These are phyloP conservation scores for Leishmania braziliensis DNA, from an alignment of 208 protist genomes.

Conservation along the genomic window DNA sequence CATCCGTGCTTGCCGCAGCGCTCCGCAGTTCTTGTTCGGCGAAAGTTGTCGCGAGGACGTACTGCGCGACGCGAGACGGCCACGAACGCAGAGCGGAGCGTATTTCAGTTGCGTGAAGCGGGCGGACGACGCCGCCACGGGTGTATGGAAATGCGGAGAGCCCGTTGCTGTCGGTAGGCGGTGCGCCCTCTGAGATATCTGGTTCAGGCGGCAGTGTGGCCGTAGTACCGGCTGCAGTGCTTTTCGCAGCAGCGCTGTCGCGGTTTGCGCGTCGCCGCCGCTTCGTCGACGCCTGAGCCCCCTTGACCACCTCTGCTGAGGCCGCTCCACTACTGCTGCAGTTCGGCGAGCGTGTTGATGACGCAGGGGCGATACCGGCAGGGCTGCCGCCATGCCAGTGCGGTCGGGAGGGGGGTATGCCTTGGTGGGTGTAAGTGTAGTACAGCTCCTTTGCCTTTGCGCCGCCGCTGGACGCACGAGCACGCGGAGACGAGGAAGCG, in stretches of 20 bases:
- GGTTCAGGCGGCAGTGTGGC: not conserved
- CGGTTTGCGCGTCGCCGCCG: not conserved
- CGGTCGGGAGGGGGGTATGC: not conserved
- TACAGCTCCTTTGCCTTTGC: conserved; percentile 23
- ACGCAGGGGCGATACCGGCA: not conserved
- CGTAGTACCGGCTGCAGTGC: not conserved
- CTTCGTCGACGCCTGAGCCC: not conserved
- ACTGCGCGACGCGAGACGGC: conserved; percentile 32
- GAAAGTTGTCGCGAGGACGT: conserved; percentile 10
- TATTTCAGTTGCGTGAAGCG: conserved; percentile 12
- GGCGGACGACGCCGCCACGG: conserved; percentile 12
- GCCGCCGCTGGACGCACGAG: not conserved
- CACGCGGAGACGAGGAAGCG: not conserved
- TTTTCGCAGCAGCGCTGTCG: not conserved
- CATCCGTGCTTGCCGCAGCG: not conserved
- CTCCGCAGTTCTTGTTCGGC: conserved; percentile 6
- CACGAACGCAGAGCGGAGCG: conserved; percentile 25
- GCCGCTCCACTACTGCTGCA: not conserved
- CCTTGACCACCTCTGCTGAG: not conserved
- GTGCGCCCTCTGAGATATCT: not conserved
- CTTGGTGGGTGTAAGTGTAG: conserved; percentile 32
- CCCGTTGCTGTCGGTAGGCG: no score
- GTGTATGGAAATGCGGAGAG: not conserved
- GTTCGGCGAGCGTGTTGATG: not conserved
- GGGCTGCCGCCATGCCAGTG: not conserved